Evolutionary conservation across 257 asterid genomes (phyloP).

Genomic region (Jaltomata sinuosa): DNA sequence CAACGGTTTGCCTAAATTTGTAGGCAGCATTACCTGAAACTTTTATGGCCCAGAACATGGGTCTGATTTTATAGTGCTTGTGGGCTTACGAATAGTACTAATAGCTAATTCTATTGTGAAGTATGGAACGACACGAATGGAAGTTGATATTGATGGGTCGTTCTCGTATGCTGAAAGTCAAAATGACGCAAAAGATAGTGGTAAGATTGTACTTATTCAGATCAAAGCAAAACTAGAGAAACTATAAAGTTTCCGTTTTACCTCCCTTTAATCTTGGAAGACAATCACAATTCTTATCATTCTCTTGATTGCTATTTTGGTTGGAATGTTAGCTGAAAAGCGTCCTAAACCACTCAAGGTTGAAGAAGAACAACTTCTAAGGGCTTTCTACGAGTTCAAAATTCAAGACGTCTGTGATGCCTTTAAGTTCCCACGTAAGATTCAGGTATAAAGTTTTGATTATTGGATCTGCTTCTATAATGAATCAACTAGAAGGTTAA

Average conservation of each 20-base stretch:
- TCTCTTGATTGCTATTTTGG: constrained; percentile 1
- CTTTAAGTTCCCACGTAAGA: constrained; percentile 91
- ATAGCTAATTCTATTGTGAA: constrained; percentile 24
- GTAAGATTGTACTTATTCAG: constrained; percentile 20
- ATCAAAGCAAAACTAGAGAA: neutral
- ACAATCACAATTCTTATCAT: neutral
- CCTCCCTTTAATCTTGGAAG: neutral
- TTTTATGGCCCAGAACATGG: neutral
- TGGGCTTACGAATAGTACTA: constrained; percentile 4
- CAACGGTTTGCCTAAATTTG: neutral
- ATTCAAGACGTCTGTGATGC: constrained; percentile 98
- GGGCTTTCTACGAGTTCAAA: constrained; percentile 90
- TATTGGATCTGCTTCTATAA: neutral
- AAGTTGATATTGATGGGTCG: constrained; percentile 85
- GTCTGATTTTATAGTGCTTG: neutral
- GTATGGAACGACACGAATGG: constrained; percentile 89
- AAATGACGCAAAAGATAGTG: constrained; percentile 34
- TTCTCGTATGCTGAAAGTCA: constrained; percentile 65
- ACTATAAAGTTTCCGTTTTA: neutral
- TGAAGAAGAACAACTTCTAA: constrained; percentile 80
- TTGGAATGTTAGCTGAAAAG: constrained; percentile 53
- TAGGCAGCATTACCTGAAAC: neutral
- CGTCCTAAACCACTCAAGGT: constrained; percentile 76
- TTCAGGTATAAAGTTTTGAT: constrained; percentile 46
- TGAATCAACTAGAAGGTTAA: neutral